These are phyloP conservation scores for Sporisorium graminicola DNA, from an alignment of 1,284 basidiomycete species.

Conservation along the genomic window DNA sequence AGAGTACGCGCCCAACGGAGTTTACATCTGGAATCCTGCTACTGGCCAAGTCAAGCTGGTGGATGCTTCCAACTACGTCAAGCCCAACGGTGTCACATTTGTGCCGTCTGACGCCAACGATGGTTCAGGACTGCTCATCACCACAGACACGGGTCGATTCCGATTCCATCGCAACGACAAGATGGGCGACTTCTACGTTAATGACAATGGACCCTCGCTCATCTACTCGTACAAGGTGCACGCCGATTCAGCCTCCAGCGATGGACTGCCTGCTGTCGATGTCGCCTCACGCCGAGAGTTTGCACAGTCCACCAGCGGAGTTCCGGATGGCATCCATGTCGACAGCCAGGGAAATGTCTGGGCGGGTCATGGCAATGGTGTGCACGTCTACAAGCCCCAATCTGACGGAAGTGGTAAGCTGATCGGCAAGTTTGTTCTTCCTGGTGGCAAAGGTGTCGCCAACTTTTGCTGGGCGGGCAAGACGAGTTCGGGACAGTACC, in stretches of 20 bases:
- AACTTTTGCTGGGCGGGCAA: slow-evolving; percentile 57
- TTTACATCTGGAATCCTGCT: slow-evolving; percentile 48
- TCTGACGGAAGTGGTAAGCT: slow-evolving; percentile 34
- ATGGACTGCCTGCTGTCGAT: slow-evolving; percentile 30
- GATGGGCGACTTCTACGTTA: slow-evolving; percentile 46
- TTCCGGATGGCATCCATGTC: slow-evolving; percentile 50
- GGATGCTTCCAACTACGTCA: slow-evolving; percentile 38
- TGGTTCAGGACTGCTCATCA: slow-evolving; percentile 38
- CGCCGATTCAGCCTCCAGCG: slow-evolving; percentile 20
- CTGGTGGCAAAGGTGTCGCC: slow-evolving; percentile 44
- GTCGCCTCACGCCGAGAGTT: slow-evolving; percentile 29
- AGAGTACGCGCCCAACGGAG: slow-evolving; percentile 49
- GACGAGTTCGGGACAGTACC: slow-evolving; percentile 24
- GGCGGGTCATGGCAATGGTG: slow-evolving; percentile 51
- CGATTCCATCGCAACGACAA: slow-evolving; percentile 35
- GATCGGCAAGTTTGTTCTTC: slow-evolving; percentile 54
- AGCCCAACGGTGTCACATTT: slow-evolving; percentile 56
- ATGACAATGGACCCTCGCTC: slow-evolving; percentile 27
- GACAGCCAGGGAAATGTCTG: slow-evolving; percentile 48
- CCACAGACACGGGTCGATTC: slow-evolving; percentile 48
- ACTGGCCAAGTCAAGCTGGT: slow-evolving; percentile 35
- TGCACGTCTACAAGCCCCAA: slow-evolving; percentile 49
- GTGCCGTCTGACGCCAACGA: slow-evolving; percentile 35
- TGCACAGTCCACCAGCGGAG: slow-evolving; percentile 34
- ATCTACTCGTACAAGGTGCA: slow-evolving; percentile 42